Conservation (phyloP, 2,329 filamentous ascomycete species). For the Colletotrichum tamarilloi region DNA sequence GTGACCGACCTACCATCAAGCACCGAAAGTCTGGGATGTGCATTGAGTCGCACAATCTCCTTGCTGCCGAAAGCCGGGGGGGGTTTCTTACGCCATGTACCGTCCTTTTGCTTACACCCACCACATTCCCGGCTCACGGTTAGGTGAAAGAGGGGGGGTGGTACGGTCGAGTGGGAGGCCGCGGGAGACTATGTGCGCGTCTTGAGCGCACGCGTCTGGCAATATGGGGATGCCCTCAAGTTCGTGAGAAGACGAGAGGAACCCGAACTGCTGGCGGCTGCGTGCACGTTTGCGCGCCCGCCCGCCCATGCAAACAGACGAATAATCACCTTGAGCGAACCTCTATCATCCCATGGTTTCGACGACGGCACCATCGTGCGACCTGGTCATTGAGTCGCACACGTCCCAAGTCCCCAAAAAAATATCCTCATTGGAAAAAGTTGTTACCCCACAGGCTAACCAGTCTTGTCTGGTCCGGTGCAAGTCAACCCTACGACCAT, state of each 20-base stretch:
- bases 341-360: slow-evolving; percentile 33
- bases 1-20: slow-evolving; percentile 3
- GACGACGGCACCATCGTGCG: slow-evolving; percentile 27
- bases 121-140: slow-evolving; percentile 10
- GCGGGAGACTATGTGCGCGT: not conserved
- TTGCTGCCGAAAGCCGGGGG: slow-evolving; percentile 17
- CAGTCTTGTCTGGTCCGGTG: slow-evolving; percentile 7
- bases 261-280: not conserved
- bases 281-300: slow-evolving; percentile 8
- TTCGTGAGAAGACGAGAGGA: not conserved
- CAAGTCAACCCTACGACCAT: slow-evolving; percentile 23
- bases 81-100: not conserved
- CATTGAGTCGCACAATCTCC: slow-evolving; percentile 28
- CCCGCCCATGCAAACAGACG: slow-evolving; percentile 27
- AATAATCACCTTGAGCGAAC: slow-evolving; percentile 17
- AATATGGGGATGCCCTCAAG: slow-evolving; percentile 25
- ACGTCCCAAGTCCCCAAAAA: slow-evolving; percentile 28
- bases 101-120: slow-evolving; percentile 7
- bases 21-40: slow-evolving; percentile 18
- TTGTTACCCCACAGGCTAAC: slow-evolving; percentile 33
- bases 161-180: not conserved
- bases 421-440: not conserved
- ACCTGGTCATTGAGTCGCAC: slow-evolving; percentile 27
- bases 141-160: not conserved
- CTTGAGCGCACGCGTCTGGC: not conserved